phyloP scores from a whole-genome alignment of 2,329 filamentous ascomycete species.

The Alternaria triticina region DNA sequence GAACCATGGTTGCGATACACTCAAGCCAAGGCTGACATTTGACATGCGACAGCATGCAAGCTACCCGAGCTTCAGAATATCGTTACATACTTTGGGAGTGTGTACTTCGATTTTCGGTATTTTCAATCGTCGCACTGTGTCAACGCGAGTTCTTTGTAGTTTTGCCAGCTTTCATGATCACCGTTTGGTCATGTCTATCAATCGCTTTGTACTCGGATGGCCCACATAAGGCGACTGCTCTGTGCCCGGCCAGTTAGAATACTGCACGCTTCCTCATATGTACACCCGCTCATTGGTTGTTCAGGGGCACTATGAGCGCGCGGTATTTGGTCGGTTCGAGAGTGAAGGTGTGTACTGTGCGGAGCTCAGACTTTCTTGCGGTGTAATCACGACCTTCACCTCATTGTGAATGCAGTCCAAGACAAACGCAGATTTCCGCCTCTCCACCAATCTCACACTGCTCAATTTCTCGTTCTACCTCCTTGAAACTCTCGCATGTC shows the following conservation, averaged over 20 bases:
- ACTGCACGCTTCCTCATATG: neutral
- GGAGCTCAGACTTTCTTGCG: neutral
- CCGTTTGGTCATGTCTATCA: neutral
- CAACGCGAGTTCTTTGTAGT: neutral
- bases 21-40: neutral
- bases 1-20: neutral
- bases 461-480: neutral
- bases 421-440: neutral
- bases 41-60: neutral
- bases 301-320: neutral
- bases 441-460: neutral
- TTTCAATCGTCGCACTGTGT: neutral
- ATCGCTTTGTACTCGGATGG: neutral
- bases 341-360: neutral
- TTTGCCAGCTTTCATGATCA: neutral
- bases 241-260: neutral
- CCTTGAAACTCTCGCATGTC: neutral
- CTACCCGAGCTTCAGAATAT: neutral
- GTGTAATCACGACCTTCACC: neutral
- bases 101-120: neutral
- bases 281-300: neutral
- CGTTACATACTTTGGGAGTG: neutral
- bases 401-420: conserved; percentile 5
- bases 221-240: neutral
- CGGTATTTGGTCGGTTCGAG: neutral